Evolutionary conservation across 306 rosid genomes (phyloP).

Genomic region (Hippophae gyantsensis): DNA sequence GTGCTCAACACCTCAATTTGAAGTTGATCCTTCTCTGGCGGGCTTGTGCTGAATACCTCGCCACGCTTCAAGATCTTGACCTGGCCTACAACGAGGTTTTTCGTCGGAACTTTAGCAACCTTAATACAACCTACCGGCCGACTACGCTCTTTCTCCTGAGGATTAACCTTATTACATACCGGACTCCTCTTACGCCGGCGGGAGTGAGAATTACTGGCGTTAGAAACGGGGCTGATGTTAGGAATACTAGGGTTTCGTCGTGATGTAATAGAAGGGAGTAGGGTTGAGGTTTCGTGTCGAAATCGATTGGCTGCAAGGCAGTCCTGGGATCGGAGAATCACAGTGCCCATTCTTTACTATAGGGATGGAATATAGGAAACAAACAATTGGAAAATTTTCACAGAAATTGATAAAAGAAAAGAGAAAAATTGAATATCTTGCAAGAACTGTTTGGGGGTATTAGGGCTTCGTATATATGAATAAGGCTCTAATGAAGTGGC

Average conservation of each 20-base stretch:
- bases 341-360: conserved; percentile 35
- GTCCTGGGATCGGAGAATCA: conserved; percentile 40
- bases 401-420: background rate
- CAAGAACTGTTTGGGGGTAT: background rate
- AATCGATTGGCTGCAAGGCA: conserved; percentile 28
- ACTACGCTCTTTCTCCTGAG: conserved; percentile 13
- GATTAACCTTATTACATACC: conserved; percentile 11
- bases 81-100: conserved; percentile 46
- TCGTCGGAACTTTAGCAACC: conserved; percentile 18
- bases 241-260: conserved; percentile 17
- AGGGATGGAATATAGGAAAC: background rate
- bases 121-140: conserved; percentile 9
- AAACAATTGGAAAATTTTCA: background rate
- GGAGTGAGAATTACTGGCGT: conserved; percentile 9
- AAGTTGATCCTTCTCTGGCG: background rate
- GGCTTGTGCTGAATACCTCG: conserved; percentile 25
- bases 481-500: background rate
- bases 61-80: conserved; percentile 83
- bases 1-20: conserved; percentile 25
- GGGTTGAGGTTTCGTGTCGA: conserved; percentile 24
- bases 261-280: conserved; percentile 8
- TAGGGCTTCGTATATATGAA: background rate
- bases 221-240: background rate
- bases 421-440: no score
- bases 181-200: conserved; percentile 55